These are phyloP conservation scores for Tetrastigma voinierianum DNA, from an alignment of 164 flowering plant species.

Conservation along the genomic window DNA sequence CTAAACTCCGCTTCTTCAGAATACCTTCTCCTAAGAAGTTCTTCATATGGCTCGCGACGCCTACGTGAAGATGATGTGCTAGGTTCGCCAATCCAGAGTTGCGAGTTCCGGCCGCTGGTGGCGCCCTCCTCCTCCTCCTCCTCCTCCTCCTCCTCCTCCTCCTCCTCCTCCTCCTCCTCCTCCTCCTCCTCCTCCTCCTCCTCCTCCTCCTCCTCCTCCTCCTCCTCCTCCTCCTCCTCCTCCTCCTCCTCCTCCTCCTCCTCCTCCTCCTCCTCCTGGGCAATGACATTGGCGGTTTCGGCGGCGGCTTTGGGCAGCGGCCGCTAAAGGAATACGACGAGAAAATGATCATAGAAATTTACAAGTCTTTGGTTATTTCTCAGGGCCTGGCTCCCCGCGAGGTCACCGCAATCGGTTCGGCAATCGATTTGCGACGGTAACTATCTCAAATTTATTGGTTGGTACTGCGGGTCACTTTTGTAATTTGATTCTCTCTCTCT, in stretches of 20 bases:
- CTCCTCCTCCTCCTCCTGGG: too few relatives aligned
- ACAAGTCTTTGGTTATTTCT: slow-evolving; percentile 47
- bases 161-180: too few relatives aligned
- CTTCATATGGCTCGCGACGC: slow-evolving; percentile 58
- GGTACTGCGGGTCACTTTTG: too few relatives aligned
- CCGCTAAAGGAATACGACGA: slow-evolving; percentile 73
- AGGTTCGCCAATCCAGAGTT: slow-evolving; percentile 43
- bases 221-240: too few relatives aligned
- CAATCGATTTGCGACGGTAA: not conserved
- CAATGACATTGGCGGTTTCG: slow-evolving; percentile 7
- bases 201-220: too few relatives aligned
- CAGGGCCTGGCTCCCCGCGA: slow-evolving; percentile 48
- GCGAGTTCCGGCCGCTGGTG: slow-evolving; percentile 20
- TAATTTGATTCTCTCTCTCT: too few relatives aligned
- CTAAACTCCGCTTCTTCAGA: slow-evolving; percentile 35
- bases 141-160: too few relatives aligned
- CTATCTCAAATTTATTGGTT: not conserved
- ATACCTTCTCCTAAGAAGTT: slow-evolving; percentile 45
- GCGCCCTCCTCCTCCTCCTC: too few relatives aligned
- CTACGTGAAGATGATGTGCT: slow-evolving; percentile 87
- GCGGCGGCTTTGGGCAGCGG: slow-evolving; percentile 15
- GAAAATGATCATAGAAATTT: slow-evolving; percentile 68
- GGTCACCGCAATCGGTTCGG: slow-evolving; percentile 14
- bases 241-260: too few relatives aligned
- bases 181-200: too few relatives aligned